A percentile compares a stretch with the other conserved stretches of the same genome.
Conservation (phyloP, 192 early-diverging fungal species). For the Obelidium mucronatum region DNA sequence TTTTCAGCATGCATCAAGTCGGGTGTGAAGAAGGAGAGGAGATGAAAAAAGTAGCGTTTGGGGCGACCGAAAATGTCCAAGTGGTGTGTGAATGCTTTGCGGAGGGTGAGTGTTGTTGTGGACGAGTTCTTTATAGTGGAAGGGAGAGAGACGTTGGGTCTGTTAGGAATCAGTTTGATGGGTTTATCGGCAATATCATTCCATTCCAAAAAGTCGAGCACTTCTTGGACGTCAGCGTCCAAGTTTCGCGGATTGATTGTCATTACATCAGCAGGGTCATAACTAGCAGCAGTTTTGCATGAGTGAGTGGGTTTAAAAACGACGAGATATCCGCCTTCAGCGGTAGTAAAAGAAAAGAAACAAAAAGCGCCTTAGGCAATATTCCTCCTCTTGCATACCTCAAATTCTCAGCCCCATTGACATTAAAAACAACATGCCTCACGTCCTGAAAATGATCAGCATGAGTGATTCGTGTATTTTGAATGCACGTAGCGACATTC, state of each 20-base stretch:
- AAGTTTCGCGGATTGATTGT: slow-evolving; percentile 79
- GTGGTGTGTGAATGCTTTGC: slow-evolving; percentile 74
- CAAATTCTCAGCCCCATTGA: too few species aligned
- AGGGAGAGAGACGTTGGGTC: slow-evolving; percentile 1
- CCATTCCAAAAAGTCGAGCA: slow-evolving; percentile 79
- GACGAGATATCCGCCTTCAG: too few species aligned
- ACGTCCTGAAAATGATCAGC: slow-evolving; percentile 92
- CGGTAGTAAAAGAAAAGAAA: too few species aligned
- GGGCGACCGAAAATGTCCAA: slow-evolving; percentile 90
- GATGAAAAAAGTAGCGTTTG: slow-evolving; percentile 86
- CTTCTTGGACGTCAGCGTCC: slow-evolving; percentile 67
- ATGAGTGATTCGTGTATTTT: slow-evolving; percentile 76
- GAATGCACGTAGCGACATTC: slow-evolving; percentile 25
- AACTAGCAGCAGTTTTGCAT: slow-evolving; percentile 41
- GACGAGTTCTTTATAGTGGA: neutral
- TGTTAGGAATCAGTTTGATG: slow-evolving; percentile 58
- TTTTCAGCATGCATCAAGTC: slow-evolving; percentile 74
- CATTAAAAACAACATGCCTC: slow-evolving; percentile 75
- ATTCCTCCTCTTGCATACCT: too few species aligned
- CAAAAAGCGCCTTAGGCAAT: too few species aligned
- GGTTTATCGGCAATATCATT: slow-evolving; percentile 66
- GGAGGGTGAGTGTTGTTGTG: slow-evolving; percentile 64
- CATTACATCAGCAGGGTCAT: slow-evolving; percentile 84
- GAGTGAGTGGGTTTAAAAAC: neutral
- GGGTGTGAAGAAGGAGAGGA: slow-evolving; percentile 79